phyloP scores from a whole-genome alignment of 257 asterid genomes.

The Lantana camara region DNA sequence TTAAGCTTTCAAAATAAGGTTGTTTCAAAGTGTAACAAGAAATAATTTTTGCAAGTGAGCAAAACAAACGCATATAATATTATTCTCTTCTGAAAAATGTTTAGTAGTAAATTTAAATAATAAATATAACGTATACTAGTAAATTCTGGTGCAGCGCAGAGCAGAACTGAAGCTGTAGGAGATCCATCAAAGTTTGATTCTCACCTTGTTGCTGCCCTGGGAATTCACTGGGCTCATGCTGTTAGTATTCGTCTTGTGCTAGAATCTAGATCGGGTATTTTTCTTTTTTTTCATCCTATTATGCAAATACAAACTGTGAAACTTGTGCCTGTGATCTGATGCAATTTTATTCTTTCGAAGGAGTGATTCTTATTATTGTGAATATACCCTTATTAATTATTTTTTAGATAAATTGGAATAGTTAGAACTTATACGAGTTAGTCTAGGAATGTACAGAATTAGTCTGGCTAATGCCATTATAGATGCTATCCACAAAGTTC shows the following conservation, averaged over 20 bases:
- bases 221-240: slow-evolving; percentile 94
- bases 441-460: no score
- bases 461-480: no score
- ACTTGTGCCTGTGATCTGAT: slow-evolving; percentile 9
- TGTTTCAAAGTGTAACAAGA: slow-evolving; percentile 7
- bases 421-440: no score
- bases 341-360: slow-evolving; percentile 13
- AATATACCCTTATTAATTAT: background rate
- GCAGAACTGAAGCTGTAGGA: slow-evolving; percentile 35
- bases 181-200: slow-evolving; percentile 48
- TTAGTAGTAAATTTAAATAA: background rate
- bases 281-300: slow-evolving; percentile 22
- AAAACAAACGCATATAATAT: slow-evolving; percentile 8
- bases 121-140: background rate
- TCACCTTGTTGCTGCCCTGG: slow-evolving; percentile 90
- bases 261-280: slow-evolving; percentile 77
- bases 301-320: slow-evolving; percentile 13
- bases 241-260: slow-evolving; percentile 77
- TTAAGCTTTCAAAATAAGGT: background rate
- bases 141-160: slow-evolving; percentile 47
- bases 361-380: background rate
- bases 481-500: no score
- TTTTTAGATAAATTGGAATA: background rate
- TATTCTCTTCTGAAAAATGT: no score
- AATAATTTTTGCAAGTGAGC: background rate